Conservation (phyloP, 257 asterid genomes). For the Salvia hispanica region DNA sequence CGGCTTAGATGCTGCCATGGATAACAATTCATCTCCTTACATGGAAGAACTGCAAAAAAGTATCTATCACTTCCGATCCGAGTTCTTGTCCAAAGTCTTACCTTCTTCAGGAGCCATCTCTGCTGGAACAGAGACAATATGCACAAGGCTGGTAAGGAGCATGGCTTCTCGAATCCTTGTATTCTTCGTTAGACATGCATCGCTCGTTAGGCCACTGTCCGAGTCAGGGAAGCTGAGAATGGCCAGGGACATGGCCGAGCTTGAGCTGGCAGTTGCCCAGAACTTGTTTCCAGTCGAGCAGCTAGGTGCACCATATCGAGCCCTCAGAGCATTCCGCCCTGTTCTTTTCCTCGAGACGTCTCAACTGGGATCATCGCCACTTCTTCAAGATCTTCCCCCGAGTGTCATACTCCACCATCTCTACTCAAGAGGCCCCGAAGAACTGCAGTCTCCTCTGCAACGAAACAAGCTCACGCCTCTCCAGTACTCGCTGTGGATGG, state of each 20-base stretch:
- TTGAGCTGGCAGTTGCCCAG: conserved; percentile 84
- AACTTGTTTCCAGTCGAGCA: conserved; percentile 94
- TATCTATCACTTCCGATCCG: conserved; percentile 76
- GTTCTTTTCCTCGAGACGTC: conserved; percentile 88
- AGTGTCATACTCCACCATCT: conserved; percentile 91
- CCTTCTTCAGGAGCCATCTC: conserved; percentile 64
- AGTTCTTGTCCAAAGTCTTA: conserved; percentile 77
- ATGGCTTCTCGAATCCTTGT: conserved; percentile 86
- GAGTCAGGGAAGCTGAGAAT: conserved; percentile 95
- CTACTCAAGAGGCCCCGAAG: conserved; percentile 88
- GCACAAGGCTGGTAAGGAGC: conserved; percentile 81
- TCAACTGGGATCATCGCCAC: conserved; percentile 79
- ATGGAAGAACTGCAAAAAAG: conserved; percentile 91
- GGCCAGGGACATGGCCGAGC: conserved; percentile 98
- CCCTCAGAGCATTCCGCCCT: conserved; percentile 94
- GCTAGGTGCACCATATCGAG: conserved; percentile 90
- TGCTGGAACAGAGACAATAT: conserved; percentile 64
- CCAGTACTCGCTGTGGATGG: conserved; percentile 93
- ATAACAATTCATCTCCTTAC: conserved; percentile 81
- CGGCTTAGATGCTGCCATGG: conserved; percentile 81
- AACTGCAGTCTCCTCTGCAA: conserved; percentile 86
- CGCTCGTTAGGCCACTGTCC: conserved; percentile 88
- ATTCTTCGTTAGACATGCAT: conserved; percentile 85
- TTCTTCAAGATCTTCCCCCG: conserved; percentile 83
- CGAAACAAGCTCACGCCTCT: conserved; percentile 79